Evolutionary conservation across 2,329 filamentous ascomycete species (phyloP).

Genomic region (Tolypocladium sp.): DNA sequence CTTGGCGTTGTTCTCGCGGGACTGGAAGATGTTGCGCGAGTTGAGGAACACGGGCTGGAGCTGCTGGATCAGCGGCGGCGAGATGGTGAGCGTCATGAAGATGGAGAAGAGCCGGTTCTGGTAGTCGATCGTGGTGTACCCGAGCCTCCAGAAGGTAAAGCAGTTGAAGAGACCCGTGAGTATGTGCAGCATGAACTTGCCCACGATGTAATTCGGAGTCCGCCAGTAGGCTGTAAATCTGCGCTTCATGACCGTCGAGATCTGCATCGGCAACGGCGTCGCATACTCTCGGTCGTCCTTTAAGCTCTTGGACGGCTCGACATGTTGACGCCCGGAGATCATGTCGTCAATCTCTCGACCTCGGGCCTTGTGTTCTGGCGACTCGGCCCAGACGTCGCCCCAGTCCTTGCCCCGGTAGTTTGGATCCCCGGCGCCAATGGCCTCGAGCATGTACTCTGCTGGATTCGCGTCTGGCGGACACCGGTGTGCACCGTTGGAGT

Average conservation of each 20-base stretch:
- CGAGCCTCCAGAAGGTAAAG: slow-evolving; percentile 60
- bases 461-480: slow-evolving; percentile 42
- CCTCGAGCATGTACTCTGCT: slow-evolving; percentile 47
- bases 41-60: slow-evolving; percentile 64
- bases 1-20: slow-evolving; percentile 66
- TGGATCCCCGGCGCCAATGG: slow-evolving; percentile 52
- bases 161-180: slow-evolving; percentile 58
- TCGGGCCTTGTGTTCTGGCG: slow-evolving; percentile 35
- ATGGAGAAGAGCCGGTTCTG: slow-evolving; percentile 66
- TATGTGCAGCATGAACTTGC: slow-evolving; percentile 54
- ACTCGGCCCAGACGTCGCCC: slow-evolving; percentile 50
- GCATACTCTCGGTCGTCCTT: slow-evolving; percentile 53
- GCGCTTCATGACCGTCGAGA: slow-evolving; percentile 43
- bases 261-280: slow-evolving; percentile 47
- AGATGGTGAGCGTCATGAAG: slow-evolving; percentile 70
- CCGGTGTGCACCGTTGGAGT: slow-evolving; percentile 34
- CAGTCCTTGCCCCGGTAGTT: slow-evolving; percentile 53
- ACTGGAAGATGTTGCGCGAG: slow-evolving; percentile 58
- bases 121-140: slow-evolving; percentile 49
- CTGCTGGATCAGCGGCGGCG: slow-evolving; percentile 66
- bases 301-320: slow-evolving; percentile 25
- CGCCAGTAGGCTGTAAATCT: slow-evolving; percentile 57
- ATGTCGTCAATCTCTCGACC: slow-evolving; percentile 43
- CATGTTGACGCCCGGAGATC: slow-evolving; percentile 32
- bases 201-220: slow-evolving; percentile 51